phyloP scores from a whole-genome alignment of 2,329 filamentous ascomycete species.

The Teratosphaeria viscida region DNA sequence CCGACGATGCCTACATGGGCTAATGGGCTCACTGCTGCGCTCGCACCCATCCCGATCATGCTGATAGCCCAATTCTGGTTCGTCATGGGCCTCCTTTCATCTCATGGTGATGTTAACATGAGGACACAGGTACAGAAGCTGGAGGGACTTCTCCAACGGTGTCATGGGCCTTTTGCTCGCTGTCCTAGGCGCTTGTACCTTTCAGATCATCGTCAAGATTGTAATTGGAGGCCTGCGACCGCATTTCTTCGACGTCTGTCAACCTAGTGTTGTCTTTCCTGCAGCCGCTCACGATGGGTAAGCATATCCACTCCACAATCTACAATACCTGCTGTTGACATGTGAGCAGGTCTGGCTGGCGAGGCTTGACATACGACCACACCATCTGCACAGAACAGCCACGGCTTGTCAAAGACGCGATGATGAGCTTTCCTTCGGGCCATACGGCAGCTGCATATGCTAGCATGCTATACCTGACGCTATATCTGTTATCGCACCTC shows the following conservation, averaged over 20 bases:
- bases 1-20: constrained; percentile 64
- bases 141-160: constrained; percentile 38
- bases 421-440: constrained; percentile 63
- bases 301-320: constrained; percentile 21
- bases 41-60: constrained; percentile 57
- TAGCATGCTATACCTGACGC: constrained; percentile 57
- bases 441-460: constrained; percentile 66
- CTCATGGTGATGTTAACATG: constrained; percentile 46
- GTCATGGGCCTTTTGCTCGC: constrained; percentile 59
- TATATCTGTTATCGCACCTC: constrained; percentile 45
- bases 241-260: constrained; percentile 61
- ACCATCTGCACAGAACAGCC: constrained; percentile 59
- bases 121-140: neutral
- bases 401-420: constrained; percentile 54
- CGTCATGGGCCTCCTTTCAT: neutral
- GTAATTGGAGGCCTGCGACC: constrained; percentile 64
- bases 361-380: constrained; percentile 56
- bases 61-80: constrained; percentile 49
- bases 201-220: constrained; percentile 68
- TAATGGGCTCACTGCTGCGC: constrained; percentile 53
- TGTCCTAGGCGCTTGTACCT: constrained; percentile 60
- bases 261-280: constrained; percentile 40
- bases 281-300: constrained; percentile 20
- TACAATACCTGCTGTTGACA: constrained; percentile 22
- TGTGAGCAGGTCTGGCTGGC: constrained; percentile 36